Evolutionary conservation across 1,284 basidiomycete species (phyloP), one percentile per base, ranked within the genome.

Genomic region (Waitea zeae): DNA sequence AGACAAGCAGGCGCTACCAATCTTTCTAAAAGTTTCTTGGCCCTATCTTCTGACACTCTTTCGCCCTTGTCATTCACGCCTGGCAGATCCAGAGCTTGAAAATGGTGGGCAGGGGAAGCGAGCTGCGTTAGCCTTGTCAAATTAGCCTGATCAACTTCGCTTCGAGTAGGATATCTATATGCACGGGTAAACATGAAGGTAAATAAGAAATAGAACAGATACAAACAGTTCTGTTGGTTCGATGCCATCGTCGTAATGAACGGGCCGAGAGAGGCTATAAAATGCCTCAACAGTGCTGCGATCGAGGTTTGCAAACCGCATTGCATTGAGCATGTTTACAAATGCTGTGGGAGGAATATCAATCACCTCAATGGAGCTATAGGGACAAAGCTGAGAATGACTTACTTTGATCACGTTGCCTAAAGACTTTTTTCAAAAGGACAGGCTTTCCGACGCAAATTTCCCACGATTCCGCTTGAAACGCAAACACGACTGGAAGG

Each of bases 191-290:
- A 13, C 27, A 20, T n/a, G 22, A 28, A 26, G 13, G 17, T n/a
- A 20, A 14, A 3, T 19, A 20, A 2, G 64, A 26, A 65, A 62
- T 37, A 12, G 17, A 2, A 14, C 7, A 5, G n/a, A 5, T 30
- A 49, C 61, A 26, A 49, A 86, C 70, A 93, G 53, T 51, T 92
- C 84, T 0, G 87, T 92, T 0, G 88, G 73, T 29, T 69, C 77
- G 17, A 89, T 64, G 0, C 76, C 82, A 47, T 89, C 84, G 5
- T 62, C 54, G 41, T 78, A 77, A 1, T 56, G 42, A 3, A 93
- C 64, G 4, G 51, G 43, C 31, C 74, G 59, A 38, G 80, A 75
- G 20, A 80, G 62, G 0, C 50, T 47, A 41, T 59, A 66, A 43
- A 90, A 86, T 6, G 60, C 58, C 4, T 49, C 41, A n/a, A 73